phyloP scores from a whole-genome alignment of 1,139 yeast species.

The Geotrichum aggregatum region DNA sequence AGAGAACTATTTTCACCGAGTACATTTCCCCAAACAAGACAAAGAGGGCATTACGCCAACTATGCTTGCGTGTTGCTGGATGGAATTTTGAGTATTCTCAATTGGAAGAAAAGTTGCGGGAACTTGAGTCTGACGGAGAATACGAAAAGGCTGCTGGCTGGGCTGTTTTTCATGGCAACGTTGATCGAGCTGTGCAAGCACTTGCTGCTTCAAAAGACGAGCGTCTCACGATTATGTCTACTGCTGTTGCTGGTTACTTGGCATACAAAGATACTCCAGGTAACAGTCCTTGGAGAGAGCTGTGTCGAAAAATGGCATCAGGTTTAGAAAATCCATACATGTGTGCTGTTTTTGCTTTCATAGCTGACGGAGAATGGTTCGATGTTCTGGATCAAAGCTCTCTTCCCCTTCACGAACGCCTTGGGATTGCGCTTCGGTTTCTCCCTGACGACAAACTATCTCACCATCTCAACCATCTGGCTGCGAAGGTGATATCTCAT shows the following conservation, averaged over 20 bases:
- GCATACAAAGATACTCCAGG: slow-evolving; percentile 59
- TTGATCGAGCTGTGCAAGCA: slow-evolving; percentile 71
- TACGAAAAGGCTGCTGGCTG: slow-evolving; percentile 94
- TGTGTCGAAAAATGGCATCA: slow-evolving; percentile 80
- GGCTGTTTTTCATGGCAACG: slow-evolving; percentile 94
- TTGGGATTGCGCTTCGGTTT: slow-evolving; percentile 86
- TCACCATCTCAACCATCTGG: slow-evolving; percentile 56
- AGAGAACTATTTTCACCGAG: slow-evolving; percentile 20
- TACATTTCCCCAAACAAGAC: slow-evolving; percentile 30
- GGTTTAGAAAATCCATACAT: slow-evolving; percentile 87
- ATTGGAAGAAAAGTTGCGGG: slow-evolving; percentile 62
- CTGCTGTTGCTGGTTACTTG: slow-evolving; percentile 90
- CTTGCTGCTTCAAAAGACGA: slow-evolving; percentile 56
- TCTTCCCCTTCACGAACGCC: slow-evolving; percentile 77
- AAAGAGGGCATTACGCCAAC: slow-evolving; percentile 52
- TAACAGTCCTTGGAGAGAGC: slow-evolving; percentile 92
- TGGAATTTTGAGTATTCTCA: slow-evolving; percentile 83
- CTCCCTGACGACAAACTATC: slow-evolving; percentile 66
- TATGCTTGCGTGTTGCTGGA: slow-evolving; percentile 82
- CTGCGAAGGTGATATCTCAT: slow-evolving; percentile 62
- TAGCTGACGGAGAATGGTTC: slow-evolving; percentile 95
- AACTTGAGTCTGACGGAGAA: slow-evolving; percentile 55
- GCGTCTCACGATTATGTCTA: slow-evolving; percentile 71
- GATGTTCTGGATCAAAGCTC: slow-evolving; percentile 90
- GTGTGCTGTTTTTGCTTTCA: slow-evolving; percentile 86